These are phyloP conservation scores for Tulasnella sp. DNA, from an alignment of 768 basidiomycete genomes.

Conservation along the genomic window DNA sequence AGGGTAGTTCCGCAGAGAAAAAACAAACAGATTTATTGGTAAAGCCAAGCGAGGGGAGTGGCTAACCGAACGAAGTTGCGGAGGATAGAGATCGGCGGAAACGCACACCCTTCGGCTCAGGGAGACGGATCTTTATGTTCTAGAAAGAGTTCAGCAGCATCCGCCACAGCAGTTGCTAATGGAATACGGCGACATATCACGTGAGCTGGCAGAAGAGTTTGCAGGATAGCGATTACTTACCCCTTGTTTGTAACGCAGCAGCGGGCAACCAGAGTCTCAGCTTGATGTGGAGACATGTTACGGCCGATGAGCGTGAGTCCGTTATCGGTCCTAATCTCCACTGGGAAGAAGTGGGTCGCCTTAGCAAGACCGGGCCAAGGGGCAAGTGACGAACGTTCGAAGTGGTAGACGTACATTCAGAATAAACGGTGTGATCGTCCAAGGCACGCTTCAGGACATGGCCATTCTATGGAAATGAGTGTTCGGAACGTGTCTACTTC, in stretches of 20 bases:
- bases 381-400: neutral
- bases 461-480: neutral
- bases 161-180: neutral
- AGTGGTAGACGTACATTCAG: neutral
- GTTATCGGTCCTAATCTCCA: constrained; percentile 10
- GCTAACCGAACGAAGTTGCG: neutral
- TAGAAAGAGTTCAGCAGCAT: neutral
- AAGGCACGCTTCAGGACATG: neutral
- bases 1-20: neutral
- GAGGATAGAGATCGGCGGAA: neutral
- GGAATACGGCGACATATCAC: neutral
- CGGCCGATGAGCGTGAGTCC: neutral
- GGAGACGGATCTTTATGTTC: neutral
- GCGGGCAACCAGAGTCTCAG: neutral
- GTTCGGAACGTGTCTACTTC: neutral
- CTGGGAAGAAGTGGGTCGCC: neutral
- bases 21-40: neutral
- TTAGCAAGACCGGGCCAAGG: neutral
- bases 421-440: constrained; percentile 9
- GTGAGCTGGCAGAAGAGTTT: neutral
- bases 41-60: neutral
- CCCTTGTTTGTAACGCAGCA: constrained; percentile 6
- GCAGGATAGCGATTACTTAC: neutral
- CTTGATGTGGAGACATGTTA: constrained; percentile 18
- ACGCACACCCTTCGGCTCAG: neutral